Evolutionary conservation across 2,329 filamentous ascomycete species (phyloP), one percentile per base, ranked within the genome.

Genomic region (Exophiala sp.): DNA sequence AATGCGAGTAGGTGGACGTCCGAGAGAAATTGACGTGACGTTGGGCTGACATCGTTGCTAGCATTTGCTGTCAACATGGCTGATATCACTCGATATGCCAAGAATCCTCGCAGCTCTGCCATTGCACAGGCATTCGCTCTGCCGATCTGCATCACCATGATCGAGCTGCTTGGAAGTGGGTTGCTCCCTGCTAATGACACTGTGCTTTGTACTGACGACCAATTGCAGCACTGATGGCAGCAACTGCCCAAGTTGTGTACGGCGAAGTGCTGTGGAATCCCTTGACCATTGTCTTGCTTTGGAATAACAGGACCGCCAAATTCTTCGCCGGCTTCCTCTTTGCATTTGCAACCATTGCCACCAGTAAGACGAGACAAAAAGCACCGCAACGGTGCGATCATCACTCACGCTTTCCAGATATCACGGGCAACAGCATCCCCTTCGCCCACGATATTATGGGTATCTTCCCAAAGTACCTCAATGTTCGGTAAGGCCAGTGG

Each of bases 121-220:
- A 62, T 75, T 35, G 77, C 75, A 72, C 71, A 76, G 68, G 68
- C 12, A 68, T 70, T 43, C 65, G 71, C 56, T 65, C 47, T 63
- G 14, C 62, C 62, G 6, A 53, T 66, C 7, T 54, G 77, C 57
- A 78, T 74, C 33, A 76, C 78, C 32, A 65, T 61, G 12, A 54
- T 41, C 12, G 39, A 41, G 39, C 18, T 41, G n/a, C 39, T 41
- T 14, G 38, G 38, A 40, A 18, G 38, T 40, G 38, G 14, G 38
- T 16, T 40, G 10, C 38, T 14, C 16, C 16, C 16, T 40, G 38
- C 7, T 40, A 5, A 6, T 40, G 6, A 6, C 38, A 16, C 4
- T 2, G 4, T 6, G n/a, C n/a, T 1, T 14, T 14, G 18, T 32
- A 43, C 34, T 47, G 24, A 47, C 34, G 34, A 38, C 56, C 64